Conservation (phyloP, 2,329 filamentous ascomycete genomes). For the Tolypocladium capitatum region DNA sequence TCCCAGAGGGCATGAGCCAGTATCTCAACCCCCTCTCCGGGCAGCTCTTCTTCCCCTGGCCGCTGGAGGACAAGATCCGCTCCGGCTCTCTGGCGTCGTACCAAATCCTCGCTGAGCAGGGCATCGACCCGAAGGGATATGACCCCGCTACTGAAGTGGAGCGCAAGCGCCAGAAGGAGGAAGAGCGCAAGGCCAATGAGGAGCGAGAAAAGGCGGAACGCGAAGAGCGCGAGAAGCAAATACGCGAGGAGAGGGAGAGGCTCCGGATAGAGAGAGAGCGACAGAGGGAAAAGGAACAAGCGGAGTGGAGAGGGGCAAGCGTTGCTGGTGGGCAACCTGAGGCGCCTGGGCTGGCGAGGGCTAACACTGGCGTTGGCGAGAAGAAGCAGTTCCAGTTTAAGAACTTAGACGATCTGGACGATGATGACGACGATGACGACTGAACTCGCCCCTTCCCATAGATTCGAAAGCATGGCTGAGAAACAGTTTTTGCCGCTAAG, state of each 20-base stretch:
- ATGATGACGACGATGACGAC: constrained; percentile 22
- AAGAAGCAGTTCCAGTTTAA: constrained; percentile 45
- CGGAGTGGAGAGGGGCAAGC: constrained; percentile 27
- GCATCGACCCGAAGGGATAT: constrained; percentile 46
- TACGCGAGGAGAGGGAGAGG: constrained; percentile 25
- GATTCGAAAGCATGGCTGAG: neutral
- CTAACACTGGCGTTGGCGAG: constrained; percentile 16
- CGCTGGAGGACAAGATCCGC: constrained; percentile 54
- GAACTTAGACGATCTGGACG: constrained; percentile 38
- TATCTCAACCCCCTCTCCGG: constrained; percentile 43
- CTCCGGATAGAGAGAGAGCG: constrained; percentile 28
- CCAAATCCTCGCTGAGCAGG: constrained; percentile 47
- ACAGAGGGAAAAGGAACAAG: constrained; percentile 27
- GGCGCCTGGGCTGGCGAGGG: constrained; percentile 12
- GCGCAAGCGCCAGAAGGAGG: constrained; percentile 35
- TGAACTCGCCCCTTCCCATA: neutral
- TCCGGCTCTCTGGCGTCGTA: constrained; percentile 52
- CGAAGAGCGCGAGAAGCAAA: constrained; percentile 30
- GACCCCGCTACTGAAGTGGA: constrained; percentile 44
- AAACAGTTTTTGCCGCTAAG: neutral
- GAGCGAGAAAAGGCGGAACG: constrained; percentile 32
- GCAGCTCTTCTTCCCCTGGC: constrained; percentile 64
- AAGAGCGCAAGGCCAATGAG: constrained; percentile 31
- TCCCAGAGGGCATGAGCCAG: constrained; percentile 34
- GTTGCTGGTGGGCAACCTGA: constrained; percentile 13